Conservation (phyloP, 352 stramenopile species). For the Globisporangium irregulare region DNA sequence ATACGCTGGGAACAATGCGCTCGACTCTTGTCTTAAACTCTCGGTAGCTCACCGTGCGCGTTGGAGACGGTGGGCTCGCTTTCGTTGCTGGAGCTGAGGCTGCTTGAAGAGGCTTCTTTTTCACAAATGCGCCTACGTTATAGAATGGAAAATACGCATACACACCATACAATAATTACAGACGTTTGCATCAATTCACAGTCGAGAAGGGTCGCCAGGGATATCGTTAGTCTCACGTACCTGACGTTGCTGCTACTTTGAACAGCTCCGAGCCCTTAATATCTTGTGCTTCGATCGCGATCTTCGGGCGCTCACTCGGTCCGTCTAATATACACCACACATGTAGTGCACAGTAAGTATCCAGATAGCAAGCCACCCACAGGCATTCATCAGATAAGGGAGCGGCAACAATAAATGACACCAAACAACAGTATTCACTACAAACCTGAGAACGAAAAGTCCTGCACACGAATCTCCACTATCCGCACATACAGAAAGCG, state of each 20-base stretch:
- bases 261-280: conserved; percentile 51
- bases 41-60: conserved; percentile 5
- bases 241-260: background rate
- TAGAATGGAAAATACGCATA: background rate
- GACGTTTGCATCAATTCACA: too few relatives aligned
- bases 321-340: conserved; percentile 28
- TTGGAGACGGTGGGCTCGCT: background rate
- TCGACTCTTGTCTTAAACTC: conserved; percentile 5
- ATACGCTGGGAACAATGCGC: background rate
- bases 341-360: background rate
- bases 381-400: background rate
- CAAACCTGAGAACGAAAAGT: conserved; percentile 63
- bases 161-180: too few relatives aligned
- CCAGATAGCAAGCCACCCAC: background rate
- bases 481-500: conserved; percentile 13
- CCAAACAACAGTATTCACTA: conserved; percentile 4
- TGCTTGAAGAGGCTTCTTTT: background rate
- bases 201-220: too few relatives aligned
- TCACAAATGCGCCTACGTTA: background rate
- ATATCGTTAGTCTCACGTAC: background rate
- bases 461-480: conserved; percentile 63
- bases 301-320: conserved; percentile 30
- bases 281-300: conserved; percentile 56
- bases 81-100: background rate
- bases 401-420: background rate